Conservation (phyloP, 768 basidiomycete species). For the Tricholoma bakamatsutake region DNA sequence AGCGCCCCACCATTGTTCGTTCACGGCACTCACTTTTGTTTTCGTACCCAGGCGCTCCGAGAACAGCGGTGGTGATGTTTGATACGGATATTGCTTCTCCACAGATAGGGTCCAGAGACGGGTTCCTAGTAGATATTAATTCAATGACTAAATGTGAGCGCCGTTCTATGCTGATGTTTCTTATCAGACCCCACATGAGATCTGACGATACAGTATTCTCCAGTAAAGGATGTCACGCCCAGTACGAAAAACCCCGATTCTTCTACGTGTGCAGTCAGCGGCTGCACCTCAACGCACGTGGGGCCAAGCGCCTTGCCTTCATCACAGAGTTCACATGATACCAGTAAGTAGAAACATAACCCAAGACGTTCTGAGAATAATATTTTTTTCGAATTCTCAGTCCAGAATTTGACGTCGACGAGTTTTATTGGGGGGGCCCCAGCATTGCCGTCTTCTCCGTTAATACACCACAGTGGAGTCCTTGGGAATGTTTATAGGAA, state of each 20-base stretch:
- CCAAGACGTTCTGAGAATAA: background rate
- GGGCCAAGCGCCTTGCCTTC: background rate
- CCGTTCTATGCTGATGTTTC: background rate
- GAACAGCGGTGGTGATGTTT: background rate
- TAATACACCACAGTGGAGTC: background rate
- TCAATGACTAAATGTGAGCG: background rate
- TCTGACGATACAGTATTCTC: background rate
- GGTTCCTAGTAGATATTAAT: background rate
- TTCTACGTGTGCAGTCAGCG: background rate
- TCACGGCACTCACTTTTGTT: background rate
- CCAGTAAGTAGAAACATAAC: background rate
- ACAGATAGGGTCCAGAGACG: background rate
- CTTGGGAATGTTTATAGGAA: background rate
- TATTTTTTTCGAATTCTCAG: background rate
- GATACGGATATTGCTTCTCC: background rate
- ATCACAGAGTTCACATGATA: background rate
- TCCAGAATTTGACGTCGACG: background rate
- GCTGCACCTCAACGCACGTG: background rate
- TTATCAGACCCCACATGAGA: background rate
- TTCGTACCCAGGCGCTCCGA: slow-evolving; percentile 5
- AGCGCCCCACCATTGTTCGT: background rate
- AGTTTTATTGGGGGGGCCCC: background rate
- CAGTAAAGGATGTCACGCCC: background rate
- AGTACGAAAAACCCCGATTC: background rate
- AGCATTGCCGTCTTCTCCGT: background rate